Percentiles rank a stretch among this genome's conserved stretches.
phyloP scores from a whole-genome alignment of 179 eudicot species.

The Silene noctiflora region DNA sequence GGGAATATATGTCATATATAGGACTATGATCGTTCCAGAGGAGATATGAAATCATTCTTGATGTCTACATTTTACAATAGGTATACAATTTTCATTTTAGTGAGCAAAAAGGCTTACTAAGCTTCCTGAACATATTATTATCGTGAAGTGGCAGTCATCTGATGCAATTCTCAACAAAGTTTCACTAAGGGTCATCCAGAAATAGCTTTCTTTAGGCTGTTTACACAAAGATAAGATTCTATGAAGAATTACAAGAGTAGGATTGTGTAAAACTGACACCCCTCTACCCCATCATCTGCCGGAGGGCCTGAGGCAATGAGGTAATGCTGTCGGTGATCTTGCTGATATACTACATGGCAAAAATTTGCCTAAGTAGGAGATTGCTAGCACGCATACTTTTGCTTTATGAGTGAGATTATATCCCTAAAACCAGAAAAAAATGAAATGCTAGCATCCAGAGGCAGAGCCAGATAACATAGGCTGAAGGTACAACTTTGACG shows the following conservation, averaged over 20 bases:
- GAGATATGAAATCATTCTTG: not conserved
- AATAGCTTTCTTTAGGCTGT: not conserved
- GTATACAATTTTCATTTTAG: not conserved
- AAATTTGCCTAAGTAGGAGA: not conserved
- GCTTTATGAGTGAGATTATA: not conserved
- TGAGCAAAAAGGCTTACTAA: no score
- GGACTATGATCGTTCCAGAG: not conserved
- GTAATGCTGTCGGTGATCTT: not conserved
- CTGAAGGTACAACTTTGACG: no score
- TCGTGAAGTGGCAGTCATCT: not conserved
- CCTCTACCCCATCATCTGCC: not conserved
- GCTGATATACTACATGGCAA: not conserved
- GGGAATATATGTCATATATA: not conserved
- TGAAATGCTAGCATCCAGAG: not conserved
- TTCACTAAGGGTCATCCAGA: not conserved
- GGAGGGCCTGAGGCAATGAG: not conserved
- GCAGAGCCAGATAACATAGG: not conserved
- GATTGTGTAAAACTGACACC: not conserved
- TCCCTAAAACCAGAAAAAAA: not conserved
- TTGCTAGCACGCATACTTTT: not conserved
- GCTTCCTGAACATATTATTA: no score
- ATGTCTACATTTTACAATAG: not conserved
- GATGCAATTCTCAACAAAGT: not conserved
- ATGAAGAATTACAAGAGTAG: no score
- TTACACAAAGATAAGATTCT: not conserved